Evolutionary conservation across 2,329 filamentous ascomycete species (phyloP).

Genomic region (Pseudodiploospora longispora): DNA sequence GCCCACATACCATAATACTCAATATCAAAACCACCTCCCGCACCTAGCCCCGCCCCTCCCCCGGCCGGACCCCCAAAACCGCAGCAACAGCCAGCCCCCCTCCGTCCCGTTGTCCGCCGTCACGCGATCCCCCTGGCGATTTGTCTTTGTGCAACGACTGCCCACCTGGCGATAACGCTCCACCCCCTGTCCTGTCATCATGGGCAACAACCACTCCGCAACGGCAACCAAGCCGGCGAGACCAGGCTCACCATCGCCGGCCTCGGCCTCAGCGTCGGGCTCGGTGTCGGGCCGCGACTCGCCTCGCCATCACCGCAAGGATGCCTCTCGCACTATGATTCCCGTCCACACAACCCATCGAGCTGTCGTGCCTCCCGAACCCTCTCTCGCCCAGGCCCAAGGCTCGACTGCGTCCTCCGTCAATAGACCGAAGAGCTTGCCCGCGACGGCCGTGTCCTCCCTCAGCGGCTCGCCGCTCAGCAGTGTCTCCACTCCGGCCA

Average conservation of each 20-base stretch:
- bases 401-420: conserved; percentile 44
- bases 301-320: conserved; percentile 26
- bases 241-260: conserved; percentile 17
- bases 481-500: conserved; percentile 22
- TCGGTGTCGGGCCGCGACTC: conserved; percentile 19
- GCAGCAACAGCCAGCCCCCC: no score
- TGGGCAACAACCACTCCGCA: conserved; percentile 31
- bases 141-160: no score
- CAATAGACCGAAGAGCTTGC: conserved; percentile 36
- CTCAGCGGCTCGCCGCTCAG: conserved; percentile 39
- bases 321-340: conserved; percentile 38
- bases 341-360: conserved; percentile 47
- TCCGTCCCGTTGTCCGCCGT: no score
- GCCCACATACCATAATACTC: no score
- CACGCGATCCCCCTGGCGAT: no score
- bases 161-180: no score
- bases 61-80: no score
- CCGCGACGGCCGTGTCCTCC: conserved; percentile 41
- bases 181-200: conserved; percentile 9
- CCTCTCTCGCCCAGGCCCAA: conserved; percentile 52
- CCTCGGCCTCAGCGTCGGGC: conserved; percentile 12
- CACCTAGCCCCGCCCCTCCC: no score
- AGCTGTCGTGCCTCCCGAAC: conserved; percentile 52
- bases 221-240: conserved; percentile 28
- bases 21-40: no score